These are phyloP conservation scores for Mrakia blollopis DNA, from an alignment of 768 basidiomycete species.

Conservation along the genomic window DNA sequence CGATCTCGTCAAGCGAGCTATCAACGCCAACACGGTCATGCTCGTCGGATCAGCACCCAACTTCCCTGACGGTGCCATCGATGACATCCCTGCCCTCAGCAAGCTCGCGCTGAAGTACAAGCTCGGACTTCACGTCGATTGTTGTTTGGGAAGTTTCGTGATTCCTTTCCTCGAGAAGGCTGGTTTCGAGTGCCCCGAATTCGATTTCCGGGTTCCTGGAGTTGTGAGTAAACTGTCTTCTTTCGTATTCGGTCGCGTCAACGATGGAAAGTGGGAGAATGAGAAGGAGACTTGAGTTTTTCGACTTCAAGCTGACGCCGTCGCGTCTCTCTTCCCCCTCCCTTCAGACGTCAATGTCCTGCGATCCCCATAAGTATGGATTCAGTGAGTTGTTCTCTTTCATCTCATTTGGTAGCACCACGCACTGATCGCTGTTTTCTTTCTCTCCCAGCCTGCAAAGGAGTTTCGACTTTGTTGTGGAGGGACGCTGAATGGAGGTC, in stretches of 20 bases:
- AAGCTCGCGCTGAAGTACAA: conserved; percentile 67
- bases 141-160: conserved; percentile 89
- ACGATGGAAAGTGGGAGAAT: neutral
- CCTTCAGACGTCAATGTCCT: conserved; percentile 1
- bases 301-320: neutral
- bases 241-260: neutral
- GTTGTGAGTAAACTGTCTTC: conserved; percentile 81
- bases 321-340: neutral
- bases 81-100: conserved; percentile 74
- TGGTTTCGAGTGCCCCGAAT: conserved; percentile 48
- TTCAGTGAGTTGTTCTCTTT: conserved; percentile 22
- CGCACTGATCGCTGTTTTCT: neutral
- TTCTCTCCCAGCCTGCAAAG: conserved; percentile 62
- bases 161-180: conserved; percentile 78
- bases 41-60: conserved; percentile 42
- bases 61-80: conserved; percentile 63
- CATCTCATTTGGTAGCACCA: conserved; percentile 84
- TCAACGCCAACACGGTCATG: conserved; percentile 26
- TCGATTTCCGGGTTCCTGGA: conserved; percentile 85
- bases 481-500: conserved; percentile 46
- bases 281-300: no score
- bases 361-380: conserved; percentile 80
- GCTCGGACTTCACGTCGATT: conserved; percentile 58
- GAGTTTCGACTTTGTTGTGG: conserved; percentile 92
- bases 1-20: conserved; percentile 67